Base-by-base conservation (phyloP, 192 early-diverging fungal genomes). In the Podochytrium sp. region DNA sequence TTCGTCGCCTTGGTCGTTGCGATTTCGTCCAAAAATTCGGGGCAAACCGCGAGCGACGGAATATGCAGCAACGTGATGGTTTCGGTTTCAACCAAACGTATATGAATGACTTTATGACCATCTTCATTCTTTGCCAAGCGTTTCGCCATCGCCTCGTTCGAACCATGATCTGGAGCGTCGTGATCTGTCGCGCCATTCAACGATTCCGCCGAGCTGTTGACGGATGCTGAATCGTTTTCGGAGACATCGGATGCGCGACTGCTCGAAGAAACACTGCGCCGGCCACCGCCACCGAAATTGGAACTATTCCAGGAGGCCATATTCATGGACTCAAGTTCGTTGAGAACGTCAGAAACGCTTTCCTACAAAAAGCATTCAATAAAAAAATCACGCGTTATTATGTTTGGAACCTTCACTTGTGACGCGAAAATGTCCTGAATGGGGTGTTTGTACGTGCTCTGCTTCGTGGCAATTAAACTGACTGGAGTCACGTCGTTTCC, bases 401-500 rank as follows among this genome's bases (percentile, higher is more conserved):
- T 34, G 20, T 23, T n/a, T n/a, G 30, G 23, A 41, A 49, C 32
- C 73, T 79, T 72, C 6, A 78, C 47, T 2, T 62, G 55, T 33
- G 73, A 80, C 7, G 77, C 63, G 2, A 80, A 62, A 76, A 64
- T 74, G 71, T 37, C 76, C 58, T 47, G 51, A 30, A 61, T 52
- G 6, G 52, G 67, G 25, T 30, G 14, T 37, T 58, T 64, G 35
- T 16, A 62, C 14, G 41, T n/a, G 32, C 14, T 20, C 56, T 55
- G 32, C 41, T 73, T 39, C 38, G 58, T 30, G 29, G 73, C 56
- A 73, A 76, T 53, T 33, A 85, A 69, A 18, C 84, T 80, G 41
- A 83, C 47, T 4, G 87, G 87, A 1, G 87, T 89, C 14, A 88
- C 87, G 67, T 89, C 87, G 47, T 87, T 83, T 23, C 87, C 87